These are phyloP conservation scores for Xylaria flabelliformis DNA, from an alignment of 495 filamentous ascomycete genomes.

Conservation along the genomic window DNA sequence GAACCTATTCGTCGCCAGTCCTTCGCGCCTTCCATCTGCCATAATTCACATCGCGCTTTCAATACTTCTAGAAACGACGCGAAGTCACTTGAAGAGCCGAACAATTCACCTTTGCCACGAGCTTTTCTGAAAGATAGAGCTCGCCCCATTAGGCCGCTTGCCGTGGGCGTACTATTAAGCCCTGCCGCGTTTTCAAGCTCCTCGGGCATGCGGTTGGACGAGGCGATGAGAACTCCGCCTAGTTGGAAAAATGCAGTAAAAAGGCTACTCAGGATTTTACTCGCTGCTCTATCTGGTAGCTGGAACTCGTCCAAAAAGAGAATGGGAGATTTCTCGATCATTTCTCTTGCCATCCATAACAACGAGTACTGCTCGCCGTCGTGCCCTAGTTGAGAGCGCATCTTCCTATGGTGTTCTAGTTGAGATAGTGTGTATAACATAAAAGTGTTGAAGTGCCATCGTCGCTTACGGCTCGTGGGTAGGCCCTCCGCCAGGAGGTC, in stretches of 20 bases:
- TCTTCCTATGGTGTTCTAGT: slow-evolving; percentile 63
- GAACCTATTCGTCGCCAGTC: slow-evolving; percentile 68
- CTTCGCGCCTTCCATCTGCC: slow-evolving; percentile 70
- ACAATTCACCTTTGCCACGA: slow-evolving; percentile 44
- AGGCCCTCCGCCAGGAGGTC: slow-evolving; percentile 72
- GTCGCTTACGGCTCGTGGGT: slow-evolving; percentile 67
- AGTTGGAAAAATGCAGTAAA: slow-evolving; percentile 76
- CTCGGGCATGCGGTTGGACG: slow-evolving; percentile 76
- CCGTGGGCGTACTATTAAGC: slow-evolving; percentile 56
- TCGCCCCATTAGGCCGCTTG: slow-evolving; percentile 56
- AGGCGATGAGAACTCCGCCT: slow-evolving; percentile 74
- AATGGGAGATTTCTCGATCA: slow-evolving; percentile 70
- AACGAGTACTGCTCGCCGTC: slow-evolving; percentile 63
- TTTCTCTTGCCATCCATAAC: slow-evolving; percentile 69
- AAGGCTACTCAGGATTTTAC: slow-evolving; percentile 72
- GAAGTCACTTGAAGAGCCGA: slow-evolving; percentile 67
- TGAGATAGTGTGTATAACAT: slow-evolving; percentile 72
- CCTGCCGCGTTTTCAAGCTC: slow-evolving; percentile 73
- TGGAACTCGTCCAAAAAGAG: slow-evolving; percentile 79
- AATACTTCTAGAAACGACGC: slow-evolving; percentile 70
- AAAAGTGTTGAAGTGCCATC: slow-evolving; percentile 80
- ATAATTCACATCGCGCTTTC: slow-evolving; percentile 71
- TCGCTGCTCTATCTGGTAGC: slow-evolving; percentile 69
- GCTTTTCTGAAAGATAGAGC: slow-evolving; percentile 43
- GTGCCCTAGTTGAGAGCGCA: slow-evolving; percentile 31